Base-by-base conservation (phyloP, 805 yeast species). In the Candida loeiensis region DNA sequence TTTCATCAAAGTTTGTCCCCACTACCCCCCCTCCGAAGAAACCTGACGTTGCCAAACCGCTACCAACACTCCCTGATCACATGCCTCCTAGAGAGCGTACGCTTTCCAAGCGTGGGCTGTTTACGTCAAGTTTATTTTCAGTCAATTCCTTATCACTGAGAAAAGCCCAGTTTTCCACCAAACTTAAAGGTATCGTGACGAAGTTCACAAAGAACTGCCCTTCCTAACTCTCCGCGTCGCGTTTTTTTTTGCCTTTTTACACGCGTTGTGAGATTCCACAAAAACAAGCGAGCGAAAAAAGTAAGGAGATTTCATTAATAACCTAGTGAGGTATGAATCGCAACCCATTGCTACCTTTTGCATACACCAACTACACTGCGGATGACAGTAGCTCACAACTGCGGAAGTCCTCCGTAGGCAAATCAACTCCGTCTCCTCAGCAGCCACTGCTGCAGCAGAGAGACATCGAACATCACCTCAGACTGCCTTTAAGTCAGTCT, bases 281-380 rank as follows among this genome's bases (percentile, higher is more conserved):
- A 16, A 30, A 16, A 25, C 12, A 25, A 9, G 13, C 13, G 4
- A 4, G 34, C 18, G 22, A 30, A 30, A 12, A 30, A 30, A 19
- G 8, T 11, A 32, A 13, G 15, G 24, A 20, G 35, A 12, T 12
- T 11, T 14, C 18, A 5, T 21, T 21, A 6, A 6, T 7, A 21
- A 14, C 31, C 16, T 11, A 13, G 11, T 11, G 16, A 15, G n/a
- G 14, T 30, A 37, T 37, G 40, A 64, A 62, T 40, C 46, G 59
- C 29, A 64, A 60, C 39, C 71, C 69, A 1, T 49, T 76, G 18
- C 59, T 74, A n/a, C 80, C 81, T 4, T 69, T 74, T 58, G 75
- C 79, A 3, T 75, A 59, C 46, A 69, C 64, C 43, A 55, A 63
- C 7, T 51, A 65, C 2, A 43, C 58, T 0, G 53, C 54, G 20